Percentiles rank a stretch among this genome's conserved stretches.
Evolutionary conservation across 2,329 filamentous ascomycete species (phyloP).

Genomic region (Neonectria punicea): DNA sequence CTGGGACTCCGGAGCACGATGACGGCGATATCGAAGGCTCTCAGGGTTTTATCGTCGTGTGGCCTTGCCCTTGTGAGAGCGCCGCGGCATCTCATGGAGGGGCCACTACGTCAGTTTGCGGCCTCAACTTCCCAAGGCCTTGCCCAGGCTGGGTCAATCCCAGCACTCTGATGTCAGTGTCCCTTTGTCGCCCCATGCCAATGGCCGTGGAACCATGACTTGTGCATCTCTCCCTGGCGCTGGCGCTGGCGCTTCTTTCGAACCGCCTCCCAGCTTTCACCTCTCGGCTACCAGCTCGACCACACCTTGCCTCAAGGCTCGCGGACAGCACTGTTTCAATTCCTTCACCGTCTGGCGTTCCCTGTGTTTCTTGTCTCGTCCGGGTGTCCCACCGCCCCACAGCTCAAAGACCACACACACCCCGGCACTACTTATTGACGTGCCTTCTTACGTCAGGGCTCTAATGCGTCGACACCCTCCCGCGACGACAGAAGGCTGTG

Average conservation of each 20-base stretch:
- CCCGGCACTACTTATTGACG: conserved; percentile 36
- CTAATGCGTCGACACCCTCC: conserved; percentile 42
- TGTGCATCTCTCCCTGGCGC: conserved; percentile 20
- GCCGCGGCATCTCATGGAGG: conserved; percentile 36
- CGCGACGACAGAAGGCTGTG: conserved; percentile 24
- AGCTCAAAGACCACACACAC: conserved; percentile 29
- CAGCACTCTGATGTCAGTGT: conserved; percentile 40
- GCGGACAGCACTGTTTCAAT: conserved; percentile 39
- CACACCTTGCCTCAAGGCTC: conserved; percentile 15
- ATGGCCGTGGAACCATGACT: conserved; percentile 18
- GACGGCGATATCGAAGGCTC: conserved; percentile 37
- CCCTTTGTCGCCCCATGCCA: conserved; percentile 34
- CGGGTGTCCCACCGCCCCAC: conserved; percentile 41
- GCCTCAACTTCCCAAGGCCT: conserved; percentile 15
- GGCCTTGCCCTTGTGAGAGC: conserved; percentile 34
- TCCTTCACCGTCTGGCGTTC: conserved; percentile 46
- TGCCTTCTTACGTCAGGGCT: conserved; percentile 46
- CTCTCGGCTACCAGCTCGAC: conserved; percentile 14
- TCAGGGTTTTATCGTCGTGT: conserved; percentile 37
- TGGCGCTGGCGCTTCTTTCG: conserved; percentile 32
- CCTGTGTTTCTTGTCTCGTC: conserved; percentile 42
- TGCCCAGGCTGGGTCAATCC: conserved; percentile 36
- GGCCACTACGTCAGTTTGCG: conserved; percentile 41
- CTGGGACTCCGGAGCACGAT: conserved; percentile 40
- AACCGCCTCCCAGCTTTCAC: conserved; percentile 12